Evolutionary conservation across 768 basidiomycete genomes (phyloP).

Genomic region (Leccinum uliginosum): DNA sequence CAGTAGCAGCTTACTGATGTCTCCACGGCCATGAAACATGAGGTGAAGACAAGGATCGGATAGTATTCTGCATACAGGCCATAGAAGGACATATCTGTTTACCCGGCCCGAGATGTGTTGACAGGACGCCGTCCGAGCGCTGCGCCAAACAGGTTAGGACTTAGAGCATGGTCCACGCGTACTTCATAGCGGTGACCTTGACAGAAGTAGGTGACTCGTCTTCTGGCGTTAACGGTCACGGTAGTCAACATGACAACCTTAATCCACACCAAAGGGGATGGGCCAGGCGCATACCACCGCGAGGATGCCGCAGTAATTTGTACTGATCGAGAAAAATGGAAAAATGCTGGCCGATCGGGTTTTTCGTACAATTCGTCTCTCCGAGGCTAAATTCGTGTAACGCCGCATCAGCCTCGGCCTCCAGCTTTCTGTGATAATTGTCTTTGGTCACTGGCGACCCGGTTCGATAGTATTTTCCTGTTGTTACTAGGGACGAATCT

Average conservation of each 20-base stretch:
- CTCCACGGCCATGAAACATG: too few relatives aligned
- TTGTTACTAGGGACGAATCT: too few relatives aligned
- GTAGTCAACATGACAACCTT: neutral
- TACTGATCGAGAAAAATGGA: neutral
- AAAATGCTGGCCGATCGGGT: neutral
- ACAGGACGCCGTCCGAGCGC: neutral
- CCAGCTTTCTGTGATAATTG: too few relatives aligned
- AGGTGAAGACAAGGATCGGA: too few relatives aligned
- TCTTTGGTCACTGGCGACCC: neutral
- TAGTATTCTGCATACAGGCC: neutral
- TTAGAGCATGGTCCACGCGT: neutral
- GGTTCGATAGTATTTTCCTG: neutral
- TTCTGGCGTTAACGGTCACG: neutral
- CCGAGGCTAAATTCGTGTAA: too few relatives aligned
- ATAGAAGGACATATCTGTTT: neutral
- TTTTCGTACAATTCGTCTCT: neutral
- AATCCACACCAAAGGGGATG: constrained; percentile 1
- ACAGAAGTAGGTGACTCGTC: neutral
- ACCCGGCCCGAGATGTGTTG: neutral
- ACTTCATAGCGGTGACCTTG: neutral
- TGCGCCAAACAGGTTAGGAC: neutral
- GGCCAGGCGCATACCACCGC: neutral
- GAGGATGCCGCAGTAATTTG: neutral
- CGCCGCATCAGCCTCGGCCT: too few relatives aligned
- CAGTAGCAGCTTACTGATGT: neutral